Percentiles rank a stretch among this genome's conserved stretches.
Conservation (phyloP, 495 filamentous ascomycete species). For the Hypoxylon perforatum region DNA sequence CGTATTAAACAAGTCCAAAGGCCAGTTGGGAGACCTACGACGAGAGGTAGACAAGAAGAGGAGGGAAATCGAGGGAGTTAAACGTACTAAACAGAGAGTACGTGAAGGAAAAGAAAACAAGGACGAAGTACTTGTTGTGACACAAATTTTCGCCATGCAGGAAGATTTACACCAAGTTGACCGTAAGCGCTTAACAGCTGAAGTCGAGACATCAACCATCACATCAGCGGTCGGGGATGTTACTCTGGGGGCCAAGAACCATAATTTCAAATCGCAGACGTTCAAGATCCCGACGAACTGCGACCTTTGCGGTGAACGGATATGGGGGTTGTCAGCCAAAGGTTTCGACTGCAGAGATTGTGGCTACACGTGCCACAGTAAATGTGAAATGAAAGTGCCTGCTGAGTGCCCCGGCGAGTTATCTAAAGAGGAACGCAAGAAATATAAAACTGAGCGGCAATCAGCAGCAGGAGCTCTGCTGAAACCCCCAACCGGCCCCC, state of each 20-base stretch:
- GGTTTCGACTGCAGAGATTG: conserved; percentile 96
- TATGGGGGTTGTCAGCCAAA: conserved; percentile 96
- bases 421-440: conserved; percentile 93
- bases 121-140: conserved; percentile 82
- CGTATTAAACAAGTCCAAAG: conserved; percentile 87
- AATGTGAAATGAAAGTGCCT: conserved; percentile 98
- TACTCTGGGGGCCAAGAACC: conserved; percentile 87
- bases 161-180: conserved; percentile 90
- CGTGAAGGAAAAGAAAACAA: conserved; percentile 85
- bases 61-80: conserved; percentile 80
- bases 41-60: conserved; percentile 85
- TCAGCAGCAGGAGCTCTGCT: conserved; percentile 74
- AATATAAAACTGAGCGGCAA: conserved; percentile 84
- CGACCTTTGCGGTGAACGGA: conserved; percentile 93
- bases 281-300: conserved; percentile 99
- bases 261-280: conserved; percentile 96
- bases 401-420: conserved; percentile 95
- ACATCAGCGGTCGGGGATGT: conserved; percentile 88
- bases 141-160: conserved; percentile 78
- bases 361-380: conserved; percentile 97
- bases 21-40: conserved; percentile 78
- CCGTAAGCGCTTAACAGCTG: conserved; percentile 83
- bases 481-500: conserved; percentile 49
- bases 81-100: conserved; percentile 75
- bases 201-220: conserved; percentile 92